Conservation (phyloP, 768 basidiomycete genomes). For the Cubamyces lactineus region DNA sequence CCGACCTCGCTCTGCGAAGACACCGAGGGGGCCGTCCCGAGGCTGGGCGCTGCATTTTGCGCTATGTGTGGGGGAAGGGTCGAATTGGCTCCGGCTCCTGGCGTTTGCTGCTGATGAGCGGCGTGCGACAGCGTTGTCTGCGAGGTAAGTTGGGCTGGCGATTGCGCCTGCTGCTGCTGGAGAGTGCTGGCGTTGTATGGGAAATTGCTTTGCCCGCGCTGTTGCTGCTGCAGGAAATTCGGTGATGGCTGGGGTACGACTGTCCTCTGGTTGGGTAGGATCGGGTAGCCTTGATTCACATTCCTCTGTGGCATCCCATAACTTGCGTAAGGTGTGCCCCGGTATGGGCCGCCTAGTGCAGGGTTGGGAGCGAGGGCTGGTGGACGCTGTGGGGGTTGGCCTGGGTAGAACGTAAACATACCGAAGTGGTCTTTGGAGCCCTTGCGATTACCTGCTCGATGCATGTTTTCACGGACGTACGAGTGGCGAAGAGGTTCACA, state of each 20-base stretch:
- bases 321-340: conserved; percentile 47
- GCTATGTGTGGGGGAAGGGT: conserved; percentile 58
- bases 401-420: conserved; percentile 42
- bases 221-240: conserved; percentile 65
- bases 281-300: conserved; percentile 57
- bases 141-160: conserved; percentile 33
- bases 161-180: conserved; percentile 50
- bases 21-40: conserved; percentile 57
- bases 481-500: conserved; percentile 11
- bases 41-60: conserved; percentile 48
- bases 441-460: conserved; percentile 39
- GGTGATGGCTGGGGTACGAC: conserved; percentile 62
- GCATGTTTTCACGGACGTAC: conserved; percentile 33
- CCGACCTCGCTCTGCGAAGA: conserved; percentile 76
- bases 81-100: conserved; percentile 51
- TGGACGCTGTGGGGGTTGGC: conserved; percentile 82
- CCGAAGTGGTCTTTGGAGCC: conserved; percentile 20
- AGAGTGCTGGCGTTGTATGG: conserved; percentile 64
- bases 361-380: conserved; percentile 73
- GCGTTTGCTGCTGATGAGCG: conserved; percentile 48
- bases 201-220: conserved; percentile 68
- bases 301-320: conserved; percentile 67
- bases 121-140: conserved; percentile 34
- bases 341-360: conserved; percentile 64
- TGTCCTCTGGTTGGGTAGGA: conserved; percentile 64